Base-by-base conservation (phyloP, 768 basidiomycete species). In the Hericium coralloides region DNA sequence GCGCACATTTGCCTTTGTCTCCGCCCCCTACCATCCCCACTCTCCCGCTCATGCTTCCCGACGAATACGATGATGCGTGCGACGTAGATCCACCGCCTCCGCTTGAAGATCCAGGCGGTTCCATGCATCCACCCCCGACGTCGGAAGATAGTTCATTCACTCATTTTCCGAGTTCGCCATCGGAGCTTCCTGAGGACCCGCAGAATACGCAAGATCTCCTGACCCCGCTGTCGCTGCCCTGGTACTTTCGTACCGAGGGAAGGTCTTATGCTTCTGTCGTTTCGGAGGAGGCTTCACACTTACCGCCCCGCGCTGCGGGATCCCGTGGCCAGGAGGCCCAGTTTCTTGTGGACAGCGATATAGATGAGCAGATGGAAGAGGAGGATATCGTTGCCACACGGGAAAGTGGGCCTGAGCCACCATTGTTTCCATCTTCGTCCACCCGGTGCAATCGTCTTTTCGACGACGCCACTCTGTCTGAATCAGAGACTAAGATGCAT, bases 161-260 rank as follows among this genome's bases (percentile, higher is more conserved):
- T 31, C 8, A 31, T 31, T 31, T 31, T 31, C 18, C 39, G n/a
- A 25, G n/a, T 22, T 10, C 39, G 9, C 14, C 14, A 17, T 1
- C 23, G 20, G n/a, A 37, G 38, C 43, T 25, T 15, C 54, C 45
- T 47, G 38, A 43, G 54, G 54, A 48, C n/a, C 31, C 17, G 36
- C 31, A 22, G 31, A 31, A 53, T 37, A 25, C 25, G n/a, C 54
- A 22, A n/a, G 39, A 55, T 20, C 43, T 55, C 22, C 25, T 55
- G 23, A 55, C 54, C 20, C 54, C 54, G n/a, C 26, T 55, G 25
- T 55, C 54, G 8, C 54, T 39, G 12, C 22, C 38, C 12, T 55
- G 54, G 54, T 14, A 47, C 43, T 55, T 55, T 25, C 18, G 26
- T 47, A 14, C 18, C 12, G 49, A 50, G 25, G 49, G 23, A 17